Percentiles rank a stretch among this genome's conserved stretches.
Conservation (phyloP, 345 rosid species). For the Citrus australasica region DNA sequence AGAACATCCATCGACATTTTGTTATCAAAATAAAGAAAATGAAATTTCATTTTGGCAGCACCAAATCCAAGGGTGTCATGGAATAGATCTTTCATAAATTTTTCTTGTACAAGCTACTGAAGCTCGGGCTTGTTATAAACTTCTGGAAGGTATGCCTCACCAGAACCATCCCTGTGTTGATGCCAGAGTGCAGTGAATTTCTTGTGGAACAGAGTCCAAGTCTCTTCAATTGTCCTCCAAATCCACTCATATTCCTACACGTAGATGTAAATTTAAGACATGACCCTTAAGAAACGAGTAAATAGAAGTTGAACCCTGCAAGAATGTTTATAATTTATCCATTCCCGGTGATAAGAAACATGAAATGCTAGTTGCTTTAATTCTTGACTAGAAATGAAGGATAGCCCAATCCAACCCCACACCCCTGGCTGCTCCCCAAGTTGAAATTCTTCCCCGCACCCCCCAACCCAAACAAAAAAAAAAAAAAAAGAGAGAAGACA, state of each 20-base stretch:
- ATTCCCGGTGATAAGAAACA: not conserved
- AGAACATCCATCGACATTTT: not conserved
- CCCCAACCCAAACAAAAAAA: no score
- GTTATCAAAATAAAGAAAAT: no score
- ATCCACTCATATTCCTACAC: constrained; percentile 71
- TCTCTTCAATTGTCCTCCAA: constrained; percentile 60
- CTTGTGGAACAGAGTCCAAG: constrained; percentile 66
- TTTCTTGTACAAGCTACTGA: constrained; percentile 55
- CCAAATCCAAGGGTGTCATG: constrained; percentile 93
- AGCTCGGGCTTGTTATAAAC: constrained; percentile 67
- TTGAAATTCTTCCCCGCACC: not conserved
- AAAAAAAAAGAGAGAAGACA: not conserved
- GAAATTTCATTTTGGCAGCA: constrained; percentile 78
- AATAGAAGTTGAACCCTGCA: not conserved
- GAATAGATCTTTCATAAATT: constrained; percentile 61
- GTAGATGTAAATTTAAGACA: not conserved
- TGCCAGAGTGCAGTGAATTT: constrained; percentile 74
- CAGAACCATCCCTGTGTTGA: constrained; percentile 67
- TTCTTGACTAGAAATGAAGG: not conserved
- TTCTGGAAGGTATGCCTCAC: constrained; percentile 83
- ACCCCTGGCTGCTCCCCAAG: not conserved
- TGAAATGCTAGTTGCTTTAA: not conserved
- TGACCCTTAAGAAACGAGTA: not conserved
- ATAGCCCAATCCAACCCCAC: not conserved
- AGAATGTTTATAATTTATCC: not conserved